A percentile compares a stretch with the other conserved stretches of the same genome.
These are phyloP conservation scores for Solanum tarijense DNA, from an alignment of 257 asterid species.

Conservation along the genomic window DNA sequence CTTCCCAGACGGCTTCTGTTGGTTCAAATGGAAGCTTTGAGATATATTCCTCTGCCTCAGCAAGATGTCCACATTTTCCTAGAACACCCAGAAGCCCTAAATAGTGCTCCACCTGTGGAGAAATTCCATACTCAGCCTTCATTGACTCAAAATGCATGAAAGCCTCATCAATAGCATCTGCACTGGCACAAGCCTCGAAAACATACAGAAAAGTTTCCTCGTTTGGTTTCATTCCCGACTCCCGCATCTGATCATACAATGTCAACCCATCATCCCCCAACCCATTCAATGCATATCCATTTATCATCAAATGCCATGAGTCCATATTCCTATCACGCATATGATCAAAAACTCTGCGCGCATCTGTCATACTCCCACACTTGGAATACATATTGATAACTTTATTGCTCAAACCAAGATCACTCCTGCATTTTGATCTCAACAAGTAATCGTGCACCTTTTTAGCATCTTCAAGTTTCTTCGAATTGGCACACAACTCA, in stretches of 20 bases:
- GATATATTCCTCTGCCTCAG: constrained; percentile 67
- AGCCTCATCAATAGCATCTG: constrained; percentile 89
- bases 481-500: constrained; percentile 52
- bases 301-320: constrained; percentile 87
- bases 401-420: constrained; percentile 50
- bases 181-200: constrained; percentile 84
- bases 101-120: constrained; percentile 66
- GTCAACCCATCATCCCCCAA: constrained; percentile 87
- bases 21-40: constrained; percentile 76
- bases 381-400: constrained; percentile 74
- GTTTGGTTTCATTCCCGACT: constrained; percentile 41
- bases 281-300: constrained; percentile 70
- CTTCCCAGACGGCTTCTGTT: constrained; percentile 73
- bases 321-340: constrained; percentile 79
- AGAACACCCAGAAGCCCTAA: constrained; percentile 70
- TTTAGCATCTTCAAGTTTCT: constrained; percentile 81
- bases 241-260: constrained; percentile 77
- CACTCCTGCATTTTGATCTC: constrained; percentile 65
- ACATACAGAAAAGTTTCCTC: constrained; percentile 72
- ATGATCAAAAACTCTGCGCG: constrained; percentile 82
- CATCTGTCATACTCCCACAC: constrained; percentile 87
- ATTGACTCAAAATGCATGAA: constrained; percentile 79
- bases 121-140: constrained; percentile 56
- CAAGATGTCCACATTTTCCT: constrained; percentile 79
- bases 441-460: constrained; percentile 79